Evolutionary conservation across 176 grass and related monocot species (phyloP).

Genomic region (Eragrostis nindensis): DNA sequence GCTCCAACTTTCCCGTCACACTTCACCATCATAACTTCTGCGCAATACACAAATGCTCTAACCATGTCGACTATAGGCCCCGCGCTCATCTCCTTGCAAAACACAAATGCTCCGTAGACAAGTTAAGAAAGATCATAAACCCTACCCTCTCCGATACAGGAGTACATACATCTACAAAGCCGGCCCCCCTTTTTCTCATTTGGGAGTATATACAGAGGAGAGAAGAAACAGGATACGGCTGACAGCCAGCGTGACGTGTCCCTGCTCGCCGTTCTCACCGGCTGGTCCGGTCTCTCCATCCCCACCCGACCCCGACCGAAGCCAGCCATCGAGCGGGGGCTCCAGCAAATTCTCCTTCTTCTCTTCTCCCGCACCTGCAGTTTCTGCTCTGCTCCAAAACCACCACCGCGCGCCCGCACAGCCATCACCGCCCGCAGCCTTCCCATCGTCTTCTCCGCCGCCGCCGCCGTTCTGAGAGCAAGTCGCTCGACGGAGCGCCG

Average conservation of each 20-base stretch:
- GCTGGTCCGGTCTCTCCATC: conserved; percentile 18
- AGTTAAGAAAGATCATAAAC: no score
- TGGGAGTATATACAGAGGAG: background rate
- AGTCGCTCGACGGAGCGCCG: background rate
- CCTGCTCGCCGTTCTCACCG: conserved; percentile 1
- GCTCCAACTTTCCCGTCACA: no score
- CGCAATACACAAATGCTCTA: no score
- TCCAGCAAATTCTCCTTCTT: background rate
- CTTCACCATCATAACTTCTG: no score
- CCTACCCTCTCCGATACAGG: no score
- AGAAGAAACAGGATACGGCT: background rate
- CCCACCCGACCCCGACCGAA: background rate
- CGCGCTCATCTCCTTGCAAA: no score
- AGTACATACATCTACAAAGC: no score
- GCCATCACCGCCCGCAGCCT: conserved; percentile 16
- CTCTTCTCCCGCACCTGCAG: background rate
- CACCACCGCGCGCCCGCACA: conserved; percentile 13
- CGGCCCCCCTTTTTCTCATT: no score
- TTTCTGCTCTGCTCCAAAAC: background rate
- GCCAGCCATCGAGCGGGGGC: background rate
- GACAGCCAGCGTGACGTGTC: background rate
- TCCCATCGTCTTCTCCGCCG: background rate
- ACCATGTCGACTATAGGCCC: no score
- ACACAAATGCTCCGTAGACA: no score
- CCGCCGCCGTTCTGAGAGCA: background rate